phyloP scores from a whole-genome alignment of 2,329 filamentous ascomycete species.

The Alternaria triticina region DNA sequence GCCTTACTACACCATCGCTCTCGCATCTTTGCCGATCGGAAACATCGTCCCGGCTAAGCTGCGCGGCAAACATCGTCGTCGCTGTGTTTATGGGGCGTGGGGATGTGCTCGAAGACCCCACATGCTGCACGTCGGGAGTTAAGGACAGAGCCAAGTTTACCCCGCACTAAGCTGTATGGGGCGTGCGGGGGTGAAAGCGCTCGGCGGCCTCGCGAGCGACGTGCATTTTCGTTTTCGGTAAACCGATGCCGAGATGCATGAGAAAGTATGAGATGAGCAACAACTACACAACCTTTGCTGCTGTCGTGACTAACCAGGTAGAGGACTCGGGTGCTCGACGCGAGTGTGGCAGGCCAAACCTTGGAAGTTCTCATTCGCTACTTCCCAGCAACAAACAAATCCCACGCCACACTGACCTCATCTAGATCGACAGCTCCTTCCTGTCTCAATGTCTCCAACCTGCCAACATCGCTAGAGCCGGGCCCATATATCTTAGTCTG shows the following conservation, averaged over 20 bases:
- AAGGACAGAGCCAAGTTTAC: not conserved
- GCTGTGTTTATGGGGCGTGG: constrained; percentile 2
- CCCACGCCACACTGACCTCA: constrained; percentile 26
- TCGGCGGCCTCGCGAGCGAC: not conserved
- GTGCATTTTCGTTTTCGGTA: not conserved
- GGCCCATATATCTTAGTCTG: constrained; percentile 12
- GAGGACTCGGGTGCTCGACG: not conserved
- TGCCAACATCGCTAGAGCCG: constrained; percentile 6
- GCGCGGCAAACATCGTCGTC: not conserved
- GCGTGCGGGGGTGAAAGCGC: constrained; percentile 17
- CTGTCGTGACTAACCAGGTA: too few relatives aligned
- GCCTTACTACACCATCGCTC: not conserved
- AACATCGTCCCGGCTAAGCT: not conserved
- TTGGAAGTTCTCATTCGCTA: not conserved
- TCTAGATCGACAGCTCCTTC: constrained; percentile 27
- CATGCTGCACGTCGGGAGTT: constrained; percentile 9
- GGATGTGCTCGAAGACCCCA: constrained; percentile 12
- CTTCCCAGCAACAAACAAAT: constrained; percentile 23
- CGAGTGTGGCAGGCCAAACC: not conserved
- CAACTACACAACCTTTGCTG: not conserved
- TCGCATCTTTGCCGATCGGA: not conserved
- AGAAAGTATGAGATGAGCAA: not conserved
- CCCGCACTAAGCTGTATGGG: constrained; percentile 11
- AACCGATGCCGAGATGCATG: not conserved
- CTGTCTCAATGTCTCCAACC: constrained; percentile 14